Evolutionary conservation across 2,329 filamentous ascomycete genomes (phyloP).

Genomic region (Dothideomycetes sp.): DNA sequence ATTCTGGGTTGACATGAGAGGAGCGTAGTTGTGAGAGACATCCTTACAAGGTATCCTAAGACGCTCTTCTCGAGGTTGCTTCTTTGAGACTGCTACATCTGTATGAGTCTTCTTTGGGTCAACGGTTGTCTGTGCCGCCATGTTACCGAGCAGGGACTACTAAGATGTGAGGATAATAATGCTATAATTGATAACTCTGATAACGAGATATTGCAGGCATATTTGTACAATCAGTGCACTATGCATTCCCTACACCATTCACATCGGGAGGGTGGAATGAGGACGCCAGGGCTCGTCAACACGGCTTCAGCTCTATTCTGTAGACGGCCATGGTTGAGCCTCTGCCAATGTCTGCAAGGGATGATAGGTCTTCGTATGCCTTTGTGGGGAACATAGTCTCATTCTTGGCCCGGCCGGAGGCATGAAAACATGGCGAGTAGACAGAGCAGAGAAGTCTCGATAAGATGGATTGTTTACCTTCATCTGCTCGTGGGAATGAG

Average conservation of each 20-base stretch:
- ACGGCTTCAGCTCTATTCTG: not conserved
- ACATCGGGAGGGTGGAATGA: not conserved
- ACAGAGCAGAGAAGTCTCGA: too few species aligned
- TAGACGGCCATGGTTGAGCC: too few species aligned
- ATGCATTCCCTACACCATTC: not conserved
- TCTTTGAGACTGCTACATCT: not conserved
- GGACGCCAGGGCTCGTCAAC: not conserved
- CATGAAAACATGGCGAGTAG: too few species aligned
- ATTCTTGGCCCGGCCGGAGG: too few species aligned
- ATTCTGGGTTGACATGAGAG: constrained; percentile 3
- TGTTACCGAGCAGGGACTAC: not conserved
- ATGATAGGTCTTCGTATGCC: too few species aligned
- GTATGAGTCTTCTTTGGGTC: not conserved
- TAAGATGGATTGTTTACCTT: too few species aligned
- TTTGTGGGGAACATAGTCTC: too few species aligned
- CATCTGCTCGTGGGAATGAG: too few species aligned
- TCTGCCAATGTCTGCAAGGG: too few species aligned
- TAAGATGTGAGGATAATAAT: not conserved
- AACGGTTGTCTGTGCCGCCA: not conserved
- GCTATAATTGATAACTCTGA: not conserved
- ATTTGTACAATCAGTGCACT: not conserved
- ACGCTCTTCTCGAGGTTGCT: constrained; percentile 5
- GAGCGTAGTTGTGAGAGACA: not conserved
- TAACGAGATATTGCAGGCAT: not conserved
- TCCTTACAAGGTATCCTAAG: constrained; percentile 8